These are phyloP conservation scores for Sideroxylon spinosum DNA, from an alignment of 179 eudicot genomes.

Conservation along the genomic window DNA sequence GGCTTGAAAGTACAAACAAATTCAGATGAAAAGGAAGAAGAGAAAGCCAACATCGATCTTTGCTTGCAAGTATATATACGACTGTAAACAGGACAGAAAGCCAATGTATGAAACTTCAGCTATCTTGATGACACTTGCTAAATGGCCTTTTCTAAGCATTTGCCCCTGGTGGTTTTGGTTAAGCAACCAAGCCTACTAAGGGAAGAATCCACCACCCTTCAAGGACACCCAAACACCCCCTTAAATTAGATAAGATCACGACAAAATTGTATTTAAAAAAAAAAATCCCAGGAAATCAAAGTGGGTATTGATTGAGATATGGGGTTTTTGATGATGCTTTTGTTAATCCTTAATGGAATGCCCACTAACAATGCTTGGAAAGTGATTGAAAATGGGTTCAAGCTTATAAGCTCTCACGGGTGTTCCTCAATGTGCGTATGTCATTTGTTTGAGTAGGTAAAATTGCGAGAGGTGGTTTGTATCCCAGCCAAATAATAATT, in stretches of 20 bases:
- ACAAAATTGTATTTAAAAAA: not conserved
- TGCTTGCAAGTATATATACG: slow-evolving; percentile 20
- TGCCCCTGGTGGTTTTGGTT: not conserved
- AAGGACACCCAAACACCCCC: slow-evolving; percentile 5
- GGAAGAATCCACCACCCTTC: slow-evolving; percentile 1
- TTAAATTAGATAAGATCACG: not conserved
- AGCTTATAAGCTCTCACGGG: too few relatives aligned
- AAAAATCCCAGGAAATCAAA: not conserved
- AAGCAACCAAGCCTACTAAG: too few relatives aligned
- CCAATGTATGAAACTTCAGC: not conserved
- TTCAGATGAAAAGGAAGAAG: too few relatives aligned
- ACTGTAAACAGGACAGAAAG: not conserved
- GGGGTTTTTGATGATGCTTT: not conserved
- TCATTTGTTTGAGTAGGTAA: too few relatives aligned
- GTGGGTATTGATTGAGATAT: slow-evolving; percentile 1
- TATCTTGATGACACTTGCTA: slow-evolving; percentile 1
- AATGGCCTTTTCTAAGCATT: not conserved
- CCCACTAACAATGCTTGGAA: not conserved
- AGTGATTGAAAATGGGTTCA: not conserved
- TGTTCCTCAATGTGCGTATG: too few relatives aligned
- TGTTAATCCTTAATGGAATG: not conserved
- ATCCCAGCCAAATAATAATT: too few relatives aligned
- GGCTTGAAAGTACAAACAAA: slow-evolving; percentile 44
- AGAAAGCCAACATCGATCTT: slow-evolving; percentile 11
- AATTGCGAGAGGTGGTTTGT: too few relatives aligned